Conservation (phyloP, 306 rosid genomes). For the Herpetospermum pedunculosum region DNA sequence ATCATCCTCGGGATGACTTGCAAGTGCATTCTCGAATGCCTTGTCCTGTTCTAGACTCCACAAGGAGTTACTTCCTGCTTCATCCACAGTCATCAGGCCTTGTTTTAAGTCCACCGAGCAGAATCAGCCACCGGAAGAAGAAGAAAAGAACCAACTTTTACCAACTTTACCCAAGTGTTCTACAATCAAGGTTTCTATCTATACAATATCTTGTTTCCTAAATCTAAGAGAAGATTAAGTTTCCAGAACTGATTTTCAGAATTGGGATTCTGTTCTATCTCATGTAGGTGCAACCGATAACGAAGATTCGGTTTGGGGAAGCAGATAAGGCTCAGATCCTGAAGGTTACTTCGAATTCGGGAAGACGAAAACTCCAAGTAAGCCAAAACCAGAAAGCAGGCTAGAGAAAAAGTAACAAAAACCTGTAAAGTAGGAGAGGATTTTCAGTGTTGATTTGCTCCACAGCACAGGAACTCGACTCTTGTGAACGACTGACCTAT, state of each 20-base stretch:
- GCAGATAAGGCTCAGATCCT: constrained; percentile 17
- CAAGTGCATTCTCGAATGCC: constrained; percentile 86
- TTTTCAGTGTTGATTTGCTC: constrained; percentile 36
- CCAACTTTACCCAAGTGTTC: neutral
- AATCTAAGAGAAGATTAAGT: neutral
- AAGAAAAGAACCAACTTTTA: constrained; percentile 4
- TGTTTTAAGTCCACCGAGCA: constrained; percentile 12
- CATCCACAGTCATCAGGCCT: constrained; percentile 58
- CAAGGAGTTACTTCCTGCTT: constrained; percentile 48
- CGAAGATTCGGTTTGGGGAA: neutral
- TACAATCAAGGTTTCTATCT: neutral
- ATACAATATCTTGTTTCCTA: neutral
- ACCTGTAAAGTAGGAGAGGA: constrained; percentile 21
- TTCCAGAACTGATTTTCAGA: neutral
- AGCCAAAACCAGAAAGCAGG: constrained; percentile 29
- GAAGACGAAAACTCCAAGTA: constrained; percentile 18
- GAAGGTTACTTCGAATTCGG: constrained; percentile 6
- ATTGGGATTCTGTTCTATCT: neutral
- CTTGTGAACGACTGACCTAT: constrained; percentile 61
- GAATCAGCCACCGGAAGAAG: constrained; percentile 21
- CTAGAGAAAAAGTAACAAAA: constrained; percentile 33
- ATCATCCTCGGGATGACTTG: constrained; percentile 54
- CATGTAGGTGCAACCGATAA: neutral
- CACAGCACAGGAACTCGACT: constrained; percentile 34
- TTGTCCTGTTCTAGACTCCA: constrained; percentile 91